phyloP scores from a whole-genome alignment of 805 yeast genomes.

The Candida insectorum region DNA sequence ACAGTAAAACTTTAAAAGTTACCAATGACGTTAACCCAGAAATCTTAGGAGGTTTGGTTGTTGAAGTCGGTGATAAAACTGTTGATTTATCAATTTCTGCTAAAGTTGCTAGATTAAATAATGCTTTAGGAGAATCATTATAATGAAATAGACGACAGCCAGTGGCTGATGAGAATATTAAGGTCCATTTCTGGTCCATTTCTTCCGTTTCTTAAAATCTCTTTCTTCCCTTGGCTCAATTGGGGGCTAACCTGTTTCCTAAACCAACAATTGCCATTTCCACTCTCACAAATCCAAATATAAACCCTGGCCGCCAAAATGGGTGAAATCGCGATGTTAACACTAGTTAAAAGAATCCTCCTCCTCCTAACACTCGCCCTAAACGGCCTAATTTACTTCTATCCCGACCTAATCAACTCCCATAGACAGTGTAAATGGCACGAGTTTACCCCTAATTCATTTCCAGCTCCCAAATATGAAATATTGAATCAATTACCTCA shows the following conservation, averaged over 20 bases:
- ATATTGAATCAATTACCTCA: constrained; percentile 9
- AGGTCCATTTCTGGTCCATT: background rate
- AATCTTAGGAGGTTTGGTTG: constrained; percentile 92
- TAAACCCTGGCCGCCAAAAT: no score
- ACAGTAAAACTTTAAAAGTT: constrained; percentile 81
- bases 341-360: no score
- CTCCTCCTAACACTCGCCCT: no score
- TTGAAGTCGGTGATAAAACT: constrained; percentile 95
- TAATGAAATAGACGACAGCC: no score
- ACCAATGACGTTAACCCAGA: constrained; percentile 83
- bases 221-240: background rate
- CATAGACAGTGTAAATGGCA: constrained; percentile 62
- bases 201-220: background rate
- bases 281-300: no score
- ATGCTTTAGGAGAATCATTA: constrained; percentile 80
- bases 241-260: no score
- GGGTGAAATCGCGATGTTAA: no score
- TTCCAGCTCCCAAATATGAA: constrained; percentile 1
- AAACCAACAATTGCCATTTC: no score
- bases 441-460: constrained; percentile 9
- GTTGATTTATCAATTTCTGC: constrained; percentile 87
- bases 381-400: constrained; percentile 68
- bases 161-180: background rate
- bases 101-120: constrained; percentile 86
- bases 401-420: constrained; percentile 56